Base-by-base conservation (phyloP, 331 rosid genomes). In the Cydonia oblonga region DNA sequence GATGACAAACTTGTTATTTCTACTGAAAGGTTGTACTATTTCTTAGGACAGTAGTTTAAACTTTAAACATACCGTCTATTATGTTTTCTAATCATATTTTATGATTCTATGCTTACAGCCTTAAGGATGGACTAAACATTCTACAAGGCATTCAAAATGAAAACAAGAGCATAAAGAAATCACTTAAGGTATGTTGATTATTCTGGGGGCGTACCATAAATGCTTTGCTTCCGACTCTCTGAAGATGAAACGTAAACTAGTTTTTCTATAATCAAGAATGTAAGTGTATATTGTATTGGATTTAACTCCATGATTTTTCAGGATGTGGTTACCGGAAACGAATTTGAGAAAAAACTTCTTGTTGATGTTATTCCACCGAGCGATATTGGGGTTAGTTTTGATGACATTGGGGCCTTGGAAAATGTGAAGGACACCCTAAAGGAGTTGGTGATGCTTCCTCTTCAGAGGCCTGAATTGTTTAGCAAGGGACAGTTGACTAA, bases 401-500 rank as follows among this genome's bases (percentile, higher is more conserved):
- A 93, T 81, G 95, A 93, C 77, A 89, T 93, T n/a, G 98, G 98
- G 64, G 98, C 98, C 63, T 85, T 93, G 64, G 98, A 93, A 85
- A 91, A 81, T 71, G 97, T 93, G 66, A 93, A 93, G 90, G 97
- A 93, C 78, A 93, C 98, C 26, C 78, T 93, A 86, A 93, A 91
- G 84, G 98, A 93, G 72, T 78, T 93, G 86, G 97, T 93, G 75
- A 93, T 93, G 98, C 97, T 93, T 80, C 98, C 98, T 25, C 91
- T 93, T 81, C 93, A 84, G 77, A 86, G 98, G 83, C 97, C 98
- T 70, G 98, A 93, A 70, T 79, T 93, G 69, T 93, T 93, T 81
- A 75, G 87, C 75, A 93, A 81, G 82, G 98, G 98, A 74, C 98
- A 93, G 80, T 75, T 93, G 73, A 83, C 97, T 16, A 93, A 93